A percentile compares a stretch with the other conserved stretches of the same genome.
phyloP scores from a whole-genome alignment of 495 filamentous ascomycete species.

The Astrothelium macrocarpum region DNA sequence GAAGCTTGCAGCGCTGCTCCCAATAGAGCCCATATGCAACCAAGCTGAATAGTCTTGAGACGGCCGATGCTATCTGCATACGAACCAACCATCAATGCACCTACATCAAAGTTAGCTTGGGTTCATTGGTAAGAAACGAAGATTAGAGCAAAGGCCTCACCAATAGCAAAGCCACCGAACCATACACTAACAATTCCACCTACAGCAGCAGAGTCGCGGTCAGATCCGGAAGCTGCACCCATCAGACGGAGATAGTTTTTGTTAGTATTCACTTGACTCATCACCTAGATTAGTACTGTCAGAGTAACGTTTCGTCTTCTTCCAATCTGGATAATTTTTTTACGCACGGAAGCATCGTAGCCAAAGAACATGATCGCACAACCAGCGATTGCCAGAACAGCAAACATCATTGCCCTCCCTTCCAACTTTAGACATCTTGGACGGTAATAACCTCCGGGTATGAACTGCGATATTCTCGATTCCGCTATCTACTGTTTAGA shows the following conservation, averaged over 20 bases:
- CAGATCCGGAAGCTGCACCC: constrained; percentile 15
- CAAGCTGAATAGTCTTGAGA: constrained; percentile 13
- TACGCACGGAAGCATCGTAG: constrained; percentile 21
- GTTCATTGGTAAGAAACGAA: not conserved
- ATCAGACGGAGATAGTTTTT: constrained; percentile 29
- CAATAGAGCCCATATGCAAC: constrained; percentile 10
- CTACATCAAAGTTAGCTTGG: not conserved
- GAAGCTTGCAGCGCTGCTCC: constrained; percentile 25
- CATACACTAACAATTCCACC: constrained; percentile 27
- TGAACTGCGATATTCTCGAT: constrained; percentile 10
- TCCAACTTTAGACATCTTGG: constrained; percentile 23
- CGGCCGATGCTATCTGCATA: constrained; percentile 12
- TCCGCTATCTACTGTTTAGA: not conserved
- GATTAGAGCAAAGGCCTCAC: not conserved
- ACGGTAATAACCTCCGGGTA: constrained; percentile 26
- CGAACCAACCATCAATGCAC: constrained; percentile 14
- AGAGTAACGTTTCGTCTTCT: not conserved
- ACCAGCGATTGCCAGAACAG: constrained; percentile 23
- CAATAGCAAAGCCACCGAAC: constrained; percentile 27
- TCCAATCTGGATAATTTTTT: not conserved
- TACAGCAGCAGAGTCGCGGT: constrained; percentile 22
- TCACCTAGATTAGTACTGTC: constrained; percentile 14
- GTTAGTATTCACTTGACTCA: constrained; percentile 35
- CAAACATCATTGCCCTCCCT: constrained; percentile 20
- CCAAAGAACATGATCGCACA: constrained; percentile 33